Evolutionary conservation across 2,329 filamentous ascomycete genomes (phyloP).

Genomic region (Colletotrichum tofieldiae): DNA sequence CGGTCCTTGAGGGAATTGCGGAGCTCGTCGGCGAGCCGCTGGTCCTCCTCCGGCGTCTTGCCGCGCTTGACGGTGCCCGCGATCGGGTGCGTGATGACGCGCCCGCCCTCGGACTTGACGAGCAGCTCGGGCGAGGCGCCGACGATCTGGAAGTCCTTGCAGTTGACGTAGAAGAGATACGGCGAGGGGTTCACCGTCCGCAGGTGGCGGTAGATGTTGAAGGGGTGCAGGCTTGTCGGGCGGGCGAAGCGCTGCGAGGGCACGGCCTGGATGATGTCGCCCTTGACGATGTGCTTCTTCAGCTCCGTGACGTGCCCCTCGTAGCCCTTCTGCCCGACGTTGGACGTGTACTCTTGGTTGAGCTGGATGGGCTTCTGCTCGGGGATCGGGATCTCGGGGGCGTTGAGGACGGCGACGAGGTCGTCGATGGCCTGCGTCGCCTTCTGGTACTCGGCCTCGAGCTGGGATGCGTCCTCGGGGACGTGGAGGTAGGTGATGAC

Average conservation of each 20-base stretch:
- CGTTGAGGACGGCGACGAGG: constrained; percentile 80
- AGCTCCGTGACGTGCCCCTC: constrained; percentile 88
- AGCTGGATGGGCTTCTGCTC: constrained; percentile 80
- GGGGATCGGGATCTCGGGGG: constrained; percentile 83
- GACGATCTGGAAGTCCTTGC: constrained; percentile 92
- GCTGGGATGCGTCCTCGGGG: constrained; percentile 66
- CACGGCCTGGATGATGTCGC: constrained; percentile 98
- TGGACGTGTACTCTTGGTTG: constrained; percentile 88
- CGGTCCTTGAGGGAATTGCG: constrained; percentile 89
- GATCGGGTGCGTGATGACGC: constrained; percentile 96
- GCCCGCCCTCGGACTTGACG: constrained; percentile 88
- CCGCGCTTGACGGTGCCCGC: constrained; percentile 95
- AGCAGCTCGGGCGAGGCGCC: constrained; percentile 95
- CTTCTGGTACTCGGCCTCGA: constrained; percentile 80
- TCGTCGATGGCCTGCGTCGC: constrained; percentile 76
- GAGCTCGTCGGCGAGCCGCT: constrained; percentile 82
- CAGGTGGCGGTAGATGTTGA: constrained; percentile 97
- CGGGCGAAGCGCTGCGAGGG: constrained; percentile 94
- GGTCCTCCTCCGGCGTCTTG: constrained; percentile 85
- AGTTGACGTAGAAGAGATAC: constrained; percentile 97
- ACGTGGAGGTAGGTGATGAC: constrained; percentile 92
- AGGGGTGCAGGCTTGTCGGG: constrained; percentile 92
- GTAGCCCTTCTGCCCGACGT: constrained; percentile 91
- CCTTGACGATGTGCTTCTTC: constrained; percentile 91
- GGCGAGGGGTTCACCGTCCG: constrained; percentile 98